Evolutionary conservation across 140 eudicot species (phyloP), one percentile per base, ranked within the genome.

Genomic region (Senecio squalidus): DNA sequence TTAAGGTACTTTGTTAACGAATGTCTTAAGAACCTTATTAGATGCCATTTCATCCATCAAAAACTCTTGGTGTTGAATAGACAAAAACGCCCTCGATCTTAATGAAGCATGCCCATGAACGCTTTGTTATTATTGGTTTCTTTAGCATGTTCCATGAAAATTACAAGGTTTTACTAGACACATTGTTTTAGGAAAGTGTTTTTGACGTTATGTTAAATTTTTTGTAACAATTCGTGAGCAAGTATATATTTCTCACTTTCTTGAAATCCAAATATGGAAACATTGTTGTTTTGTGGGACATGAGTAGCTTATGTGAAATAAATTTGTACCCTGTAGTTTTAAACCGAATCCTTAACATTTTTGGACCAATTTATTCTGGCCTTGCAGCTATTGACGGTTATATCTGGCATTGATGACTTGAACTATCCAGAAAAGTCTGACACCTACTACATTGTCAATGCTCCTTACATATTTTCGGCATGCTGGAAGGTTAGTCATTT

Each of bases 371-470:
- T 5, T 7, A 24, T 52, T 27, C 31, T 5, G 13, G 21, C 41
- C 39, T 53, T 77, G 86, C 96, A 93, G 99, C 74, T 93, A 21
- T 73, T 84, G 75, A 84, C 99, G 33, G 96, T 67, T 53, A 84
- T 93, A 65, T 84, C 99, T 43, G 78, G 85, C 62, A 88, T 93
- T 57, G 99, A 93, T 78, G 99, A 88, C 74, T 77, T 93, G 51
- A 93, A 93, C 75, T 93, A 93, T 68, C 99, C 99, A 4, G 99
- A 93, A 86, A 93, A 84, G 80, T 81, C 94, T 4, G 96, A 88
- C 48, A 76, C 80, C 17, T 93, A 93, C 83, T 93, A 72, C 76
- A 84, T 93, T 16, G 99, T 93, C 50, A 93, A 93, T 48, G 94
- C 88, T 46, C 99, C 99, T 31, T 88, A 88, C 63, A 87, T 93